A percentile compares a stretch with the other conserved stretches of the same genome.
Conservation (phyloP, 2,329 filamentous ascomycete species). For the Hawksworthiomyces lignivorus region DNA sequence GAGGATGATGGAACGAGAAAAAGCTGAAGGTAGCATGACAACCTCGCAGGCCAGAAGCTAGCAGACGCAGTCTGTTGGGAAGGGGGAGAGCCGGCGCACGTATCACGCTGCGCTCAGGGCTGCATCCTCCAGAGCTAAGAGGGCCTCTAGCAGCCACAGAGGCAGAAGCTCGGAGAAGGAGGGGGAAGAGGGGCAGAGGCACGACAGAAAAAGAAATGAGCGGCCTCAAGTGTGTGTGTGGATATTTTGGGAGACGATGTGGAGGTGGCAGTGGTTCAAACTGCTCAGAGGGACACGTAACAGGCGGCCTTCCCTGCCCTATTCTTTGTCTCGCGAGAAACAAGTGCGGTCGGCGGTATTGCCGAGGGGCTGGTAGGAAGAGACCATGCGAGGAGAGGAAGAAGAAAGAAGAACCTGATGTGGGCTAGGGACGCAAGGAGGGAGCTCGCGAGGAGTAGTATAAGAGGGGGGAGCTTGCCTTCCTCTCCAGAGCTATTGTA, state of each 20-base stretch:
- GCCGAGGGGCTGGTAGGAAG: constrained; percentile 4
- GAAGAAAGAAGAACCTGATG: no score
- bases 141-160: no score
- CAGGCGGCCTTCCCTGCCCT: background rate
- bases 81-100: no score
- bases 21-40: constrained; percentile 7
- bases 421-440: background rate
- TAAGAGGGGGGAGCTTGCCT: constrained; percentile 2
- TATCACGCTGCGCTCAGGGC: no score
- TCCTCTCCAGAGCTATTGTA: background rate
- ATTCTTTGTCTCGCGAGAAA: background rate
- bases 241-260: no score
- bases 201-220: constrained; percentile 1
- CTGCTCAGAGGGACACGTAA: no score
- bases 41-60: constrained; percentile 2
- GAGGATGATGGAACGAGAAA: no score
- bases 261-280: no score
- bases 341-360: constrained; percentile 4
- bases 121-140: no score
- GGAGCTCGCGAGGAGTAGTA: background rate
- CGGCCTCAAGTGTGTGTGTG: constrained; percentile 6
- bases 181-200: background rate
- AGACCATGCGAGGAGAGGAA: background rate
- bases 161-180: no score
- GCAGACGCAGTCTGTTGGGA: background rate